phyloP scores from a whole-genome alignment of 805 yeast species.

The Saccharomyces eubayanus region DNA sequence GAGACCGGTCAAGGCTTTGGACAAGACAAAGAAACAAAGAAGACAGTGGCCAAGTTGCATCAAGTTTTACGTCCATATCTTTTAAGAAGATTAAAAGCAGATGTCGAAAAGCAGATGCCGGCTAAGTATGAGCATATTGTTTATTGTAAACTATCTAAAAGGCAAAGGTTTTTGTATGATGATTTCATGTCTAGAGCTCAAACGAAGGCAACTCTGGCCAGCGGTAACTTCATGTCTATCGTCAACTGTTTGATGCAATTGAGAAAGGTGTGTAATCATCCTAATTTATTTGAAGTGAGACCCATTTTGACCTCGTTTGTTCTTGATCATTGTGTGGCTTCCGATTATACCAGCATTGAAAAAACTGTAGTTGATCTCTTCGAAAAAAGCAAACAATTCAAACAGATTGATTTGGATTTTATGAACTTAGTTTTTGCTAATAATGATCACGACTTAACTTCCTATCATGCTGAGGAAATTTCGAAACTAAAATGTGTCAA shows the following conservation, averaged over 20 bases:
- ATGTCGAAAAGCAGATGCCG: conserved; percentile 98
- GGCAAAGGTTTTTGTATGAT: conserved; percentile 87
- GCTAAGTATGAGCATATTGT: conserved; percentile 93
- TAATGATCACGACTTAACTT: conserved; percentile 36
- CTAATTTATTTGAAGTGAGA: conserved; percentile 90
- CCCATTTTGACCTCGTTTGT: conserved; percentile 90
- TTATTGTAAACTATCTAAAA: conserved; percentile 82
- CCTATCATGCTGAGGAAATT: conserved; percentile 40
- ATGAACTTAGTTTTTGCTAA: conserved; percentile 53
- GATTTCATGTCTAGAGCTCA: conserved; percentile 97
- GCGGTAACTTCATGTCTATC: conserved; percentile 90
- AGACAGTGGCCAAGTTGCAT: conserved; percentile 81
- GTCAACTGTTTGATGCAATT: conserved; percentile 96
- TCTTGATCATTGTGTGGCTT: conserved; percentile 53
- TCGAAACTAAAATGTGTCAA: conserved; percentile 40
- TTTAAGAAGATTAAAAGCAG: conserved; percentile 84
- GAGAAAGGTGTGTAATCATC: conserved; percentile 93
- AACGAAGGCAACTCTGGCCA: conserved; percentile 84
- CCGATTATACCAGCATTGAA: conserved; percentile 37
- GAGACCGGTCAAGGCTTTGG: conserved; percentile 49
- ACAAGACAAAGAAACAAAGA: conserved; percentile 68
- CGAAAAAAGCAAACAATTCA: conserved; percentile 1
- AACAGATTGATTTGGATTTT: conserved; percentile 41
- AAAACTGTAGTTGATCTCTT: conserved; percentile 13
- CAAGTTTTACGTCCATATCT: conserved; percentile 90